phyloP scores from a whole-genome alignment of 305 asterid species.

The Plantago coronopus region DNA sequence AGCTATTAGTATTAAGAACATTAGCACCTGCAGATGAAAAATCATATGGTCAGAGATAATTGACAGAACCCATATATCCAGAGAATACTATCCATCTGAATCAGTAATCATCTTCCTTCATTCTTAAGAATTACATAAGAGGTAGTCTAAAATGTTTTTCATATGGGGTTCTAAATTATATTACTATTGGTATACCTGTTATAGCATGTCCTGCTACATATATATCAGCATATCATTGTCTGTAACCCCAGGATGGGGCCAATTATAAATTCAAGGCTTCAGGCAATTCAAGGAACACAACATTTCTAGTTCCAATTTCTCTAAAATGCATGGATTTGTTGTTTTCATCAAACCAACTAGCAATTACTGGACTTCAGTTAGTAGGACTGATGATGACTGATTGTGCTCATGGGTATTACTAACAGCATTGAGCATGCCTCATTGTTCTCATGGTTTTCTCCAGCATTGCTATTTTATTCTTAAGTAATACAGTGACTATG shows the following conservation, averaged over 20 bases:
- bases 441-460: neutral
- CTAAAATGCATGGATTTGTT: too few relatives aligned
- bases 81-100: slow-evolving; percentile 13
- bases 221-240: slow-evolving; percentile 14
- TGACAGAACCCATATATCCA: slow-evolving; percentile 12
- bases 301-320: too few relatives aligned
- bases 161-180: too few relatives aligned
- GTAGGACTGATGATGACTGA: too few relatives aligned
- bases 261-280: neutral
- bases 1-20: slow-evolving; percentile 56
- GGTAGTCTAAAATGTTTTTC: neutral
- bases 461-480: neutral
- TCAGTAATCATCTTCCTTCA: neutral
- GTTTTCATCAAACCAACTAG: too few relatives aligned
- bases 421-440: too few relatives aligned
- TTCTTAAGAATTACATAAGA: slow-evolving; percentile 1
- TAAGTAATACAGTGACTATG: neutral
- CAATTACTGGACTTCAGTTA: too few relatives aligned
- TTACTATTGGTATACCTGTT: too few relatives aligned
- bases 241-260: neutral
- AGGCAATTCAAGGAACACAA: neutral
- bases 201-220: neutral
- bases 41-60: slow-evolving; percentile 10
- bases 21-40: slow-evolving; percentile 48
- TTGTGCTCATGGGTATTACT: too few relatives aligned